Conservation (phyloP, 2,329 filamentous ascomycete genomes). For the Epichloe amarillans region DNA sequence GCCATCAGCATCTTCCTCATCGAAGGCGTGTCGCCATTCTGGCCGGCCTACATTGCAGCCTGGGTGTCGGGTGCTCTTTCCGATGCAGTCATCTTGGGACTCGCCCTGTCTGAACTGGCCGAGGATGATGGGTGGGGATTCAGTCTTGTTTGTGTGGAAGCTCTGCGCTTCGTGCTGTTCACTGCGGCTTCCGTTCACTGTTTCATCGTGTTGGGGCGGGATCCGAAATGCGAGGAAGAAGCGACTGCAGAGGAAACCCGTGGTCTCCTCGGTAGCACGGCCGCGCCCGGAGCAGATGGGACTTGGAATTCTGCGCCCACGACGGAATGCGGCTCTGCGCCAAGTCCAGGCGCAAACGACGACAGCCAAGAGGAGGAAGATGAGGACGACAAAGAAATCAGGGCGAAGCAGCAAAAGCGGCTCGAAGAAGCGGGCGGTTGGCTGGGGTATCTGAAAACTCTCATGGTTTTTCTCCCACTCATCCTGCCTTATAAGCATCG, state of each 20-base stretch:
- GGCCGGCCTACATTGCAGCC: slow-evolving; percentile 6
- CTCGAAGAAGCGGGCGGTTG: slow-evolving; percentile 13
- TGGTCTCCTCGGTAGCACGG: background rate
- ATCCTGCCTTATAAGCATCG: slow-evolving; percentile 14
- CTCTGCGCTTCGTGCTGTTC: background rate
- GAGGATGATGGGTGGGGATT: background rate
- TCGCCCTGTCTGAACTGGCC: background rate
- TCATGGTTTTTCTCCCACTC: slow-evolving; percentile 13
- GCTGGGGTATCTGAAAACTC: slow-evolving; percentile 13
- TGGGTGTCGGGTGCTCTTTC: slow-evolving; percentile 4
- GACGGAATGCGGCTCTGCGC: slow-evolving; percentile 7
- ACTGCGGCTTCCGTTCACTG: background rate
- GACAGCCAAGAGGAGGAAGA: slow-evolving; percentile 7
- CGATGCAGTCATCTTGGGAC: slow-evolving; percentile 1
- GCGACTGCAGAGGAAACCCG: slow-evolving; percentile 2
- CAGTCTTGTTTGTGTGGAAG: background rate
- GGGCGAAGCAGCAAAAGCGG: slow-evolving; percentile 11
- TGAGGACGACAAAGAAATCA: slow-evolving; percentile 12
- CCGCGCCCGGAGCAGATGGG: background rate
- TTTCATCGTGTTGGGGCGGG: background rate
- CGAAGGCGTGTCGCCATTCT: slow-evolving; percentile 4
- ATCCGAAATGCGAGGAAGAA: background rate
- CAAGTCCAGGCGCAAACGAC: slow-evolving; percentile 9
- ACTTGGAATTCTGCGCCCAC: background rate
- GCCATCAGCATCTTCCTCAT: slow-evolving; percentile 5